A percentile compares a stretch with the other conserved stretches of the same genome.
phyloP scores from a whole-genome alignment of 306 rosid genomes.

The Neltuma alba region DNA sequence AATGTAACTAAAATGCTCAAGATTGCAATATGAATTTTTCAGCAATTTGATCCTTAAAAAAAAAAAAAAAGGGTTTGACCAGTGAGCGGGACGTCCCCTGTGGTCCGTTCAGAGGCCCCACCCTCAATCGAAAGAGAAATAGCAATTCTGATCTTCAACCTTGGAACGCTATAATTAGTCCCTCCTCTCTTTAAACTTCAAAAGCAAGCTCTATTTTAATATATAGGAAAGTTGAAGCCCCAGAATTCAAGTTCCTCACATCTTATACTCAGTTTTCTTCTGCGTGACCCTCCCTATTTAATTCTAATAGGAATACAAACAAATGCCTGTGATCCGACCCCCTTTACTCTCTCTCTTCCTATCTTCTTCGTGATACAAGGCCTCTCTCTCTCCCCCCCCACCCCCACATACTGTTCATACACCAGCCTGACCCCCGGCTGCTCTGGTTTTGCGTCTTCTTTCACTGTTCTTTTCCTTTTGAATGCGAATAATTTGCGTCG shows the following conservation, averaged over 20 bases:
- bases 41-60: too few relatives aligned
- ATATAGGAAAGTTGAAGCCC: not conserved
- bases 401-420: not conserved
- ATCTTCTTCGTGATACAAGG: not conserved
- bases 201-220: not conserved
- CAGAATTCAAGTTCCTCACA: not conserved
- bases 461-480: not conserved
- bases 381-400: not conserved
- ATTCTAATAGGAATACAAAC: not conserved
- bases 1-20: too few relatives aligned
- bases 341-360: not conserved
- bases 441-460: not conserved
- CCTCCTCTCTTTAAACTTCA: not conserved
- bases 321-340: conserved; percentile 14
- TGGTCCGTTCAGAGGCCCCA: not conserved
- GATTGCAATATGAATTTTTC: too few relatives aligned
- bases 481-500: not conserved
- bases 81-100: not conserved
- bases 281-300: not conserved
- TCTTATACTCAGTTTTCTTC: not conserved
- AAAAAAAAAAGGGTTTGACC: conserved; percentile 31
- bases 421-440: not conserved
- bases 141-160: not conserved
- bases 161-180: conserved; percentile 10
- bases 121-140: not conserved